Conservation (phyloP, 1,139 yeast genomes). For the Debaryomycetaceae sp. region DNA sequence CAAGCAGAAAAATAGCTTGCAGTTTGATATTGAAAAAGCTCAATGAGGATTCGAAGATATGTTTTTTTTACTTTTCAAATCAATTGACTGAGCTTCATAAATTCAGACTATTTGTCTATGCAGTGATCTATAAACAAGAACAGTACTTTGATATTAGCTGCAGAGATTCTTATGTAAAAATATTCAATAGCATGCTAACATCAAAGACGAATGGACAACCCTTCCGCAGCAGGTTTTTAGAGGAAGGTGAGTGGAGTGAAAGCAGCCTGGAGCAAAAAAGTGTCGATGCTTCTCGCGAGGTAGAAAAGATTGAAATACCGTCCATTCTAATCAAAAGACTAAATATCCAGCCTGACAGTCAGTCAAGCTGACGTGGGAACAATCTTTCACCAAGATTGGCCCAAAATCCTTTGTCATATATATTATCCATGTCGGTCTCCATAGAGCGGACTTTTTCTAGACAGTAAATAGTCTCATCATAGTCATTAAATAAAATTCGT, state of each 20-base stretch:
- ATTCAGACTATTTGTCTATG: conserved; percentile 9
- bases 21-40: background rate
- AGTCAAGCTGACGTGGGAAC: conserved; percentile 3
- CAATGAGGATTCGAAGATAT: background rate
- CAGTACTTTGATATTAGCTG: conserved; percentile 2
- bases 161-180: background rate
- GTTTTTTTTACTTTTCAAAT: background rate
- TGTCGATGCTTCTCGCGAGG: background rate
- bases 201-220: background rate
- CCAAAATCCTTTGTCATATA: conserved; percentile 67
- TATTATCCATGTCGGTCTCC: conserved; percentile 49
- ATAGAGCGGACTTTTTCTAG: conserved; percentile 34
- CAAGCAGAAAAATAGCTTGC: background rate
- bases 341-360: conserved; percentile 2
- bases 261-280: background rate
- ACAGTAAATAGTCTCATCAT: conserved; percentile 9
- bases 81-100: conserved; percentile 1
- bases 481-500: conserved; percentile 14
- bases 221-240: background rate
- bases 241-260: background rate
- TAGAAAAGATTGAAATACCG: conserved; percentile 6
- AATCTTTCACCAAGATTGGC: conserved; percentile 40
- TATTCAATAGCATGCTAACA: background rate
- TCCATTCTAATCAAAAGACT: conserved; percentile 7
- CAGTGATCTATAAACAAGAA: conserved; percentile 6